phyloP scores from a whole-genome alignment of 2,329 filamentous ascomycete species.

The Botrytis pseudocinerea region DNA sequence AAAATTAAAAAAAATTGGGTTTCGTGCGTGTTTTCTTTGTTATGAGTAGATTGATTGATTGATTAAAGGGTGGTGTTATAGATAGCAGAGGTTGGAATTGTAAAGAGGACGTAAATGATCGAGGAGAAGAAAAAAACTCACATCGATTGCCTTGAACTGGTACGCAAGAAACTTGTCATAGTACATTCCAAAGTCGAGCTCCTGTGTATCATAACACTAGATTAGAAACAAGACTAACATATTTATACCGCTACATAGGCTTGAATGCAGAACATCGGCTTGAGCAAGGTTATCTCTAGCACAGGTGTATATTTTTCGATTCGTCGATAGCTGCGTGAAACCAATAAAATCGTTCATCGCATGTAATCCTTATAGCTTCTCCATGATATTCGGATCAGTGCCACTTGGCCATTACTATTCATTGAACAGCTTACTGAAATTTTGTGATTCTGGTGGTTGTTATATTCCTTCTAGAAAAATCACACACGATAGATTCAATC shows the following conservation, averaged over 20 bases:
- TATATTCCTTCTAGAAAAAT: neutral
- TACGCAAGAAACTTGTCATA: neutral
- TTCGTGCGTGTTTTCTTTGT: neutral
- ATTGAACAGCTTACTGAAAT: neutral
- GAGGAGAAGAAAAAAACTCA: neutral
- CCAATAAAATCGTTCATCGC: neutral
- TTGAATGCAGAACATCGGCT: neutral
- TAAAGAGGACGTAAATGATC: neutral
- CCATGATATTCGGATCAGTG: neutral
- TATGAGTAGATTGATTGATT: neutral
- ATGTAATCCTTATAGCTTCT: neutral
- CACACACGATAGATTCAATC: neutral
- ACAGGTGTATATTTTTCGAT: neutral
- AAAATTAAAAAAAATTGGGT: too few species aligned
- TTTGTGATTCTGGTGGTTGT: neutral
- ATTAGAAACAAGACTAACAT: neutral
- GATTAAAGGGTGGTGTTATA: neutral
- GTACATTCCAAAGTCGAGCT: neutral
- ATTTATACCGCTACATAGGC: neutral
- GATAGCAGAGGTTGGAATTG: neutral
- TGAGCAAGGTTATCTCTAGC: neutral
- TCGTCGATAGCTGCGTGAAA: neutral
- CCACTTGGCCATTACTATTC: neutral
- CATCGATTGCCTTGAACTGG: neutral
- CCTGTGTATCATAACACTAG: neutral